Evolutionary conservation across 1,284 basidiomycete species (phyloP).

Genomic region (Microbotryum violaceum): DNA sequence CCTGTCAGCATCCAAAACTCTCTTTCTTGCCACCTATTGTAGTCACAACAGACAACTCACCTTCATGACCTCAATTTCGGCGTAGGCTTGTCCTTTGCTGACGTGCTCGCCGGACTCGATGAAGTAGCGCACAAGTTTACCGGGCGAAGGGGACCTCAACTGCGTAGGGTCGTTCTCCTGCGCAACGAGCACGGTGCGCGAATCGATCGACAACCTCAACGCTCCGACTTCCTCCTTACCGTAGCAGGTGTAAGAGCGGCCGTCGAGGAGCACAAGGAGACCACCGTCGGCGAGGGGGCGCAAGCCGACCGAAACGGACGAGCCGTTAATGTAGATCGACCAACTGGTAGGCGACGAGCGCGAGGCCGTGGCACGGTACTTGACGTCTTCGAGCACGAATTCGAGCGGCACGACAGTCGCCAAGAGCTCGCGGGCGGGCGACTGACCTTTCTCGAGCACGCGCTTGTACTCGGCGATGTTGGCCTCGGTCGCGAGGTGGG

Average conservation of each 20-base stretch:
- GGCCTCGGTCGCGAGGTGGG: constrained; percentile 78
- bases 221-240: constrained; percentile 96
- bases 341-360: constrained; percentile 80
- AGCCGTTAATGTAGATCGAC: constrained; percentile 95
- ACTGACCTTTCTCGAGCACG: constrained; percentile 95
- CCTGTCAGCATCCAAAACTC: not conserved
- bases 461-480: constrained; percentile 92
- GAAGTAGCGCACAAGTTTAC: constrained; percentile 90
- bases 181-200: constrained; percentile 96
- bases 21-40: no score
- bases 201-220: constrained; percentile 84
- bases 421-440: constrained; percentile 85
- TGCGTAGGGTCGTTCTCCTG: constrained; percentile 99
- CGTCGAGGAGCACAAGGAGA: constrained; percentile 81
- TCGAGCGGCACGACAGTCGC: constrained; percentile 97
- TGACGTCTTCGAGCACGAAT: constrained; percentile 85
- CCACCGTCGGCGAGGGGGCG: constrained; percentile 92
- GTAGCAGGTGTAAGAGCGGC: constrained; percentile 94
- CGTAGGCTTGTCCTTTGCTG: constrained; percentile 90
- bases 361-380: constrained; percentile 93
- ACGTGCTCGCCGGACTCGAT: constrained; percentile 97
- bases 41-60: constrained; percentile 5
- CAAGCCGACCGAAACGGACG: constrained; percentile 78
- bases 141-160: constrained; percentile 88
- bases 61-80: constrained; percentile 99